phyloP scores from a whole-genome alignment of 208 protist species.

The Trypanosoma congolense region DNA sequence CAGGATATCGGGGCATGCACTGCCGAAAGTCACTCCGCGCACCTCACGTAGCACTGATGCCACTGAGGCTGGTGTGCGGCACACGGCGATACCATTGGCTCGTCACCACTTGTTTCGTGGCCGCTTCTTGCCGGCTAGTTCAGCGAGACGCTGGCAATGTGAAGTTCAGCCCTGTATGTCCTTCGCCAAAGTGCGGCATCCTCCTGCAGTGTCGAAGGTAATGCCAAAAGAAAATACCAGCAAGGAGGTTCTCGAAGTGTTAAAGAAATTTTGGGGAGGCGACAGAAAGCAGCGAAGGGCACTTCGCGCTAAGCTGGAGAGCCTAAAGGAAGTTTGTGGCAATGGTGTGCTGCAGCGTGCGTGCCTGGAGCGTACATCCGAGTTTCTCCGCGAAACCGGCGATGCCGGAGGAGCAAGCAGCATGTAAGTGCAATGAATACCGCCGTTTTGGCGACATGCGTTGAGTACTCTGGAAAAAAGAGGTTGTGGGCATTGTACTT shows the following conservation, averaged over 20 bases:
- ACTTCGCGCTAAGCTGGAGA: conserved; percentile 26
- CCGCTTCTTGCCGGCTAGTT: conserved; percentile 2
- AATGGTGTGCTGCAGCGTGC: conserved; percentile 8
- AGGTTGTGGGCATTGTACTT: no score
- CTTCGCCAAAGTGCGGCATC: conserved; percentile 6
- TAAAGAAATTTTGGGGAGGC: conserved; percentile 56
- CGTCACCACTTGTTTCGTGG: conserved; percentile 6
- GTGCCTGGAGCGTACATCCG: conserved; percentile 12
- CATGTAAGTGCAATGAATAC: no score
- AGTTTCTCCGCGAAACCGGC: conserved; percentile 9
- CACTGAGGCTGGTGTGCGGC: no score
- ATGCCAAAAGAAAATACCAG: conserved; percentile 52
- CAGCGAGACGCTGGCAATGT: neutral
- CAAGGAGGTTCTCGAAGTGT: conserved; percentile 48
- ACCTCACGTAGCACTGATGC: conserved; percentile 4
- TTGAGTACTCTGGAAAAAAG: no score
- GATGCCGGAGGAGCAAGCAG: no score
- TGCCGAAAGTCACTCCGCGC: conserved; percentile 32
- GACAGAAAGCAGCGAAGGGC: conserved; percentile 21
- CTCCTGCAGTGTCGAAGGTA: conserved; percentile 24
- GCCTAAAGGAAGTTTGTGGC: neutral
- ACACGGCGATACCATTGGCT: no score
- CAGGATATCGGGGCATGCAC: conserved; percentile 38
- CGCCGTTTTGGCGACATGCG: no score
- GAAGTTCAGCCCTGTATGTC: conserved; percentile 9